These are phyloP conservation scores for Powellomyces hirtus DNA, from an alignment of 192 early-diverging fungal species.

Conservation along the genomic window DNA sequence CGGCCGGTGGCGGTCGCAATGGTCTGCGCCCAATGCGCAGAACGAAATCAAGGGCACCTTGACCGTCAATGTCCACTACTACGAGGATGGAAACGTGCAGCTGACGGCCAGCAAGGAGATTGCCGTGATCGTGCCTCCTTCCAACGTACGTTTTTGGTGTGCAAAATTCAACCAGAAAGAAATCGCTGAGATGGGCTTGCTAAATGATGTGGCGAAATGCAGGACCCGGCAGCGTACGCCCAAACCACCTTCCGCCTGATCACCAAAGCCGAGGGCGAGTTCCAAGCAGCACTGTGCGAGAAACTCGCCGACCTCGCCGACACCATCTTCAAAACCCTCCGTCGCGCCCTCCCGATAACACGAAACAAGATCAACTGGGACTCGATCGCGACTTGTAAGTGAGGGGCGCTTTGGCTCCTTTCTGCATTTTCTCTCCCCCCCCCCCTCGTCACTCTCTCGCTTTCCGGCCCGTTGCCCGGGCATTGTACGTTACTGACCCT, in stretches of 20 bases:
- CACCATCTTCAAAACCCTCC: conserved; percentile 85
- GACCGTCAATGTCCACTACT: conserved; percentile 92
- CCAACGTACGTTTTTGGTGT: neutral
- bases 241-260: conserved; percentile 65
- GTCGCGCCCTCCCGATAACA: conserved; percentile 88
- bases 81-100: conserved; percentile 99
- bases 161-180: too few relatives aligned
- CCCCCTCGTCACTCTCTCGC: too few relatives aligned
- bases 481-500: neutral
- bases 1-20: conserved; percentile 46
- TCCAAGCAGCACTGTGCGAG: conserved; percentile 82
- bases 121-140: conserved; percentile 8
- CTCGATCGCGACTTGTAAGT: conserved; percentile 68
- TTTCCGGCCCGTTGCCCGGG: too few relatives aligned
- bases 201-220: too few relatives aligned
- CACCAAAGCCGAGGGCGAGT: conserved; percentile 69
- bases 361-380: conserved; percentile 94
- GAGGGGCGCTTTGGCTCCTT: neutral
- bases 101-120: conserved; percentile 76
- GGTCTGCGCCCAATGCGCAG: conserved; percentile 81
- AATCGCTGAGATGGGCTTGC: too few relatives aligned
- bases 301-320: conserved; percentile 78
- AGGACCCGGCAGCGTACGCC: conserved; percentile 49
- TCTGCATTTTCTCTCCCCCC: neutral
- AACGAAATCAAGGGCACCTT: conserved; percentile 66